Evolutionary conservation across 352 stramenopile species (phyloP), one percentile per base, ranked within the genome.

Genomic region (Phytopythium vexans): DNA sequence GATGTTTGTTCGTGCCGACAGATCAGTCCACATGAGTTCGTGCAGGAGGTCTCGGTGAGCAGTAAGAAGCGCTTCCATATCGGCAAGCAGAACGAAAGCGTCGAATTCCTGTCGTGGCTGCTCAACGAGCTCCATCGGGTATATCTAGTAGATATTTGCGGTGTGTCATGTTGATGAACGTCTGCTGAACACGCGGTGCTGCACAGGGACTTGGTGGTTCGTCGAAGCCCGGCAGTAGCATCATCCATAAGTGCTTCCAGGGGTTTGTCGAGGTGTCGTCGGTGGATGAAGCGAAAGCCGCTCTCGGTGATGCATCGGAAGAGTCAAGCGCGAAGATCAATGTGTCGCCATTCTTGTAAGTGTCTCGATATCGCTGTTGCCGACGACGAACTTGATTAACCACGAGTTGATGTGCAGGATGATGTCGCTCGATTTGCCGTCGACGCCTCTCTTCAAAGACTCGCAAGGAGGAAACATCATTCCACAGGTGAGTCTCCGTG

Each of bases 391-490:
- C 7, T 10, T 53, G 15, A 54, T 37, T 33, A 62, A 21, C 21
- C 6, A 40, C 7, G 12, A 43, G 38, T 32, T 71, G 27, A 14
- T 56, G 32, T 74, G 10, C 89, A 88, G 97, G 21, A 89, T 98
- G 52, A 76, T 99, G 45, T 96, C 95, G 15, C 66, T 99, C 9
- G 96, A 99, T 70, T 92, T 99, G 48, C 97, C 97, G 7, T 92
- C 97, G 52, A 99, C 97, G 48, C 97, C 97, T 12, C 70, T 99
- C 1, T 99, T 99, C 69, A 98, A 99, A 56, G 97, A 99, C 68
- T 97, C 92, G 7, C 88, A 97, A 63, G 84, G 93, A 47, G 94
- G 95, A 52, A 93, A 98, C 49, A 97, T 99, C 34, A 99, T 99
- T 57, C 97, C 97, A 52, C 83, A 96, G 66, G 82, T 95, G 43